A percentile compares a stretch with the other conserved stretches of the same genome.
Evolutionary conservation across 73 alveolate species (phyloP).

Genomic region (Paramecium pentaurelia): DNA sequence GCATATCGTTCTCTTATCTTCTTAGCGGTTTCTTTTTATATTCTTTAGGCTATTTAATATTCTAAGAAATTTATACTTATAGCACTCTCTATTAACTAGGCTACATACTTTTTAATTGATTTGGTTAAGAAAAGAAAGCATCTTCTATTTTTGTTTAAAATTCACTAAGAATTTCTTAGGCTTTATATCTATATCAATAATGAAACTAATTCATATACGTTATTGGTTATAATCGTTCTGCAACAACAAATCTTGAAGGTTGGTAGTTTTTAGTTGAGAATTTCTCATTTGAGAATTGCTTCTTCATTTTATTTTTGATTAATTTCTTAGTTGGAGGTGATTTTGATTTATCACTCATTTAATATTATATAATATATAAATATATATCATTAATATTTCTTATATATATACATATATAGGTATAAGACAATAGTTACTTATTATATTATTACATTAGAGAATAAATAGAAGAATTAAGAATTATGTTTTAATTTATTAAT

Average conservation of each 20-base stretch:
- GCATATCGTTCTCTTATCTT: conserved; percentile 52
- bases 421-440: neutral
- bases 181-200: conserved; percentile 2
- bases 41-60: conserved; percentile 44
- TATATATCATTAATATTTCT: neutral
- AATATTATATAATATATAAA: neutral
- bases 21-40: conserved; percentile 60
- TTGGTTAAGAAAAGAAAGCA: neutral
- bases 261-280: neutral
- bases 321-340: conserved; percentile 29
- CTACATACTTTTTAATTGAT: neutral
- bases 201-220: neutral
- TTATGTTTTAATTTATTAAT: neutral
- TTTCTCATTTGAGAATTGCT: neutral
- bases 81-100: conserved; percentile 35
- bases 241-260: conserved; percentile 40
- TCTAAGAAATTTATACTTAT: neutral
- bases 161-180: conserved; percentile 42
- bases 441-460: neutral
- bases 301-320: neutral
- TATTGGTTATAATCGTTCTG: conserved; percentile 19
- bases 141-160: conserved; percentile 48
- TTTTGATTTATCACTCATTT: conserved; percentile 41
- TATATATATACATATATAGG: neutral
- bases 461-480: neutral